These are phyloP conservation scores for Lactarius akahatsu DNA, from an alignment of 768 basidiomycete species.

Conservation along the genomic window DNA sequence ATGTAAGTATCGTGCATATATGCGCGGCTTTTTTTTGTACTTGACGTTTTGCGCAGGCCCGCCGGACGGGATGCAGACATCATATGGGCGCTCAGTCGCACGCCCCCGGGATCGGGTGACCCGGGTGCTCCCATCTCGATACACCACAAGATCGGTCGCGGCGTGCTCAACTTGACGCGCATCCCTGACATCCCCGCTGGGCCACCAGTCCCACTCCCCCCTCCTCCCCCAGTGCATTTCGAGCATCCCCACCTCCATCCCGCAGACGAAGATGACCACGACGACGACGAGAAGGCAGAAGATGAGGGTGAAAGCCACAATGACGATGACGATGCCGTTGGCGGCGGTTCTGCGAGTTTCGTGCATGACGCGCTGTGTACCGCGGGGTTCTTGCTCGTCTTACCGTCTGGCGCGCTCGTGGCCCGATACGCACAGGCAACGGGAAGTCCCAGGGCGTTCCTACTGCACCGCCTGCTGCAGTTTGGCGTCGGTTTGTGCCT, in stretches of 20 bases:
- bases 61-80: slow-evolving; percentile 42
- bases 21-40: too few relatives aligned
- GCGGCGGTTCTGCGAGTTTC: slow-evolving; percentile 39
- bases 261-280: too few relatives aligned
- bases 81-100: slow-evolving; percentile 60
- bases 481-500: slow-evolving; percentile 12
- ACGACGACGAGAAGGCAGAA: too few relatives aligned
- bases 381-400: slow-evolving; percentile 53
- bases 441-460: slow-evolving; percentile 42
- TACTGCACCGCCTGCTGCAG: slow-evolving; percentile 44
- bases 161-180: slow-evolving; percentile 48
- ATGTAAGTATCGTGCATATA: too few relatives aligned
- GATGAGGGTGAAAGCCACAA: too few relatives aligned
- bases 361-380: slow-evolving; percentile 53
- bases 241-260: neutral
- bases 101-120: slow-evolving; percentile 44
- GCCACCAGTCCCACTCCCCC: neutral
- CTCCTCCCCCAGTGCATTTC: too few relatives aligned
- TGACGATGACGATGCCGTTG: too few relatives aligned
- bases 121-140: slow-evolving; percentile 46
- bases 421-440: slow-evolving; percentile 50
- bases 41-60: slow-evolving; percentile 40
- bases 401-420: slow-evolving; percentile 58
- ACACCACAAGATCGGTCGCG: slow-evolving; percentile 46
- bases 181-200: slow-evolving; percentile 33